Base-by-base conservation (phyloP, 2,329 filamentous ascomycete genomes). In the Achaetomium macrosporum region DNA sequence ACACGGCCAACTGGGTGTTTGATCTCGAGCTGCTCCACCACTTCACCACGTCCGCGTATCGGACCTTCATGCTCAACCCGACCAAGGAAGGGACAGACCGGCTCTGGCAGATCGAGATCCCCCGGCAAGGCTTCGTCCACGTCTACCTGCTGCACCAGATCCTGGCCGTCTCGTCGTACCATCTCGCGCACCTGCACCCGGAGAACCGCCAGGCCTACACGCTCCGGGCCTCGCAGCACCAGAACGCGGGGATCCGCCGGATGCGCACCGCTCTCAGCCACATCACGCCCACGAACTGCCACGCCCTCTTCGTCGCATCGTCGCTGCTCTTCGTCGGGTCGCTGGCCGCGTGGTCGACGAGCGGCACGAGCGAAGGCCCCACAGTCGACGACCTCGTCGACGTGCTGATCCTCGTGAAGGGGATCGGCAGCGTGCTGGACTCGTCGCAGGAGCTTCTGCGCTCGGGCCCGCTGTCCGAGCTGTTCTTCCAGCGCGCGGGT, bases 21-120 rank as follows among this genome's bases (percentile, higher is more conserved):
- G 68, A 71, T 50, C 64, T 71, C 12, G 65, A 68, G 51, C 60
- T 71, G 37, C 65, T 71, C 60, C 67, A 71, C 39, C 68, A 71
- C 40, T 70, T 64, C 47, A 65, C 64, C 2, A 60, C 64, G 7
- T 56, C 50, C 2, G 67, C 61, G n/a, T 57, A 44, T 46, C 12
- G 19, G 11, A 59, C 54, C 31, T 25, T 63, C 25, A 39, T 50
- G 35, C n/a, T 44, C 12, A 40, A 44, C 13, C 10, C 39, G 7
- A 16, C 33, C 10, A 16, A 41, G 12, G 20, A 48, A 2, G 30
- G 47, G 20, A 25, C 31, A 2, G 15, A 25, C 11, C 41, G 31
- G 11, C 29, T 61, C 5, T 63, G 60, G 61, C 49, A 57, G 40
- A 19, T 57, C 25, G 53, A 56, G 15, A 49, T 59, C 13, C 61